Evolutionary conservation across 805 yeast genomes (phyloP).

Genomic region (Teunomyces kruisii): DNA sequence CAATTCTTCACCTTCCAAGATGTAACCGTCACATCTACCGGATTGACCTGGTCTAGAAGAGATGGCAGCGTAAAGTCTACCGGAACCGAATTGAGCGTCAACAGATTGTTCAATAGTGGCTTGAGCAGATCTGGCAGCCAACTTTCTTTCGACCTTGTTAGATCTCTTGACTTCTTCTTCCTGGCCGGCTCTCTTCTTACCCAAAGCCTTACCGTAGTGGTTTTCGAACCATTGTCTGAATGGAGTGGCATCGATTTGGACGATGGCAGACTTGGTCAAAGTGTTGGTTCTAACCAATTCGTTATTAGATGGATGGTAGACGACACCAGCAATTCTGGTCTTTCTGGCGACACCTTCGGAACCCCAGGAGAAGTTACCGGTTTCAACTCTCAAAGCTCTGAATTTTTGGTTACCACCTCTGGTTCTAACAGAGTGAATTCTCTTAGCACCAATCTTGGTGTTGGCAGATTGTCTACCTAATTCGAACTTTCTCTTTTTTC

Average conservation of each 20-base stretch:
- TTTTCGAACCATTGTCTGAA: conserved; percentile 99
- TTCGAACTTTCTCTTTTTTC: conserved; percentile 99
- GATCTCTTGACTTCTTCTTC: conserved; percentile 68
- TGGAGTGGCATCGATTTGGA: conserved; percentile 99
- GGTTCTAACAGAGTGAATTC: conserved; percentile 98
- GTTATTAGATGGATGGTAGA: conserved; percentile 99
- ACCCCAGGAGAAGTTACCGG: conserved; percentile 99
- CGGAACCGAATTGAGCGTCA: conserved; percentile 96
- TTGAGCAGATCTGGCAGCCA: conserved; percentile 85
- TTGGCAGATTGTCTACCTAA: conserved; percentile 99
- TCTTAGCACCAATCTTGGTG: conserved; percentile 98
- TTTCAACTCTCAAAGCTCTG: conserved; percentile 99
- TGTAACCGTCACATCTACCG: conserved; percentile 99
- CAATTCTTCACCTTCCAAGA: conserved; percentile 99
- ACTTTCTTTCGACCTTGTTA: conserved; percentile 83
- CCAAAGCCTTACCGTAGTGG: conserved; percentile 93
- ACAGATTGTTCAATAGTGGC: conserved; percentile 89
- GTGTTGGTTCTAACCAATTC: conserved; percentile 99
- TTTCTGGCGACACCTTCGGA: conserved; percentile 98
- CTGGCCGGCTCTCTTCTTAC: conserved; percentile 69
- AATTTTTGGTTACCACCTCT: conserved; percentile 99
- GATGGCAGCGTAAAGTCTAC: conserved; percentile 97
- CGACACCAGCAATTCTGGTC: conserved; percentile 98
- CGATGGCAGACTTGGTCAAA: conserved; percentile 97
- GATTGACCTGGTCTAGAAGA: conserved; percentile 99